phyloP scores from a whole-genome alignment of 139 green algal genomes.

The Auxenochlorella pyrenoidosa region DNA sequence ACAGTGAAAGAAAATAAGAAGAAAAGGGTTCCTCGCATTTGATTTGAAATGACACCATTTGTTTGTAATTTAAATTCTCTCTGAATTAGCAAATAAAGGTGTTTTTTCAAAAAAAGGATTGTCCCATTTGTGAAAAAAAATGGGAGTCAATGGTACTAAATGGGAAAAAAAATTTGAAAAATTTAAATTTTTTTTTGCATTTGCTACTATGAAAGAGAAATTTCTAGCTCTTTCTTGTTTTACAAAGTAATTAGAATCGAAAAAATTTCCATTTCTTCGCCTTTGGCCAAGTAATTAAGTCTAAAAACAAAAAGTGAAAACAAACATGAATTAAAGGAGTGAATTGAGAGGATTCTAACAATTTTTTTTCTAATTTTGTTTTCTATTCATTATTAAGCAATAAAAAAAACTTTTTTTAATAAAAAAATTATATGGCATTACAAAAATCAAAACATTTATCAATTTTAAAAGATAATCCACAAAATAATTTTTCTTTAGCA shows the following conservation, averaged over 20 bases:
- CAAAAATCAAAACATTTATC: slow-evolving; percentile 16
- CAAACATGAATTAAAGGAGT: slow-evolving; percentile 36
- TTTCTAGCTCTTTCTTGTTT: slow-evolving; percentile 23
- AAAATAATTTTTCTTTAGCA: slow-evolving; percentile 7
- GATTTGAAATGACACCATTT: background rate
- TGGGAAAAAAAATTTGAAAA: slow-evolving; percentile 27
- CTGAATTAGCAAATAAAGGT: slow-evolving; percentile 19
- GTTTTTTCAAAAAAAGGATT: background rate
- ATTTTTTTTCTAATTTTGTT: slow-evolving; percentile 29
- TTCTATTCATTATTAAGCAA: background rate
- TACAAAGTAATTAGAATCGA: background rate
- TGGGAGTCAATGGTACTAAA: too few species aligned
- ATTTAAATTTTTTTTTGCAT: too few species aligned
- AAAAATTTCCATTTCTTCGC: slow-evolving; percentile 29
- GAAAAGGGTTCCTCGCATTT: background rate
- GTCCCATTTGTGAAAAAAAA: background rate
- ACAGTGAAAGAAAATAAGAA: background rate
- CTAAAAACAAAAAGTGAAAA: slow-evolving; percentile 31
- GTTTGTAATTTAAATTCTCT: slow-evolving; percentile 1
- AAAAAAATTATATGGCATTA: slow-evolving; percentile 31
- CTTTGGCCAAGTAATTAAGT: slow-evolving; percentile 33
- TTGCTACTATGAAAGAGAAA: slow-evolving; percentile 34
- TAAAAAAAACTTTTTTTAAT: background rate
- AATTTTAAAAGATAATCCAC: slow-evolving; percentile 28
- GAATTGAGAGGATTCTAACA: background rate